Base-by-base conservation (phyloP, 768 basidiomycete species). In the Pleurotus tuoliensis region DNA sequence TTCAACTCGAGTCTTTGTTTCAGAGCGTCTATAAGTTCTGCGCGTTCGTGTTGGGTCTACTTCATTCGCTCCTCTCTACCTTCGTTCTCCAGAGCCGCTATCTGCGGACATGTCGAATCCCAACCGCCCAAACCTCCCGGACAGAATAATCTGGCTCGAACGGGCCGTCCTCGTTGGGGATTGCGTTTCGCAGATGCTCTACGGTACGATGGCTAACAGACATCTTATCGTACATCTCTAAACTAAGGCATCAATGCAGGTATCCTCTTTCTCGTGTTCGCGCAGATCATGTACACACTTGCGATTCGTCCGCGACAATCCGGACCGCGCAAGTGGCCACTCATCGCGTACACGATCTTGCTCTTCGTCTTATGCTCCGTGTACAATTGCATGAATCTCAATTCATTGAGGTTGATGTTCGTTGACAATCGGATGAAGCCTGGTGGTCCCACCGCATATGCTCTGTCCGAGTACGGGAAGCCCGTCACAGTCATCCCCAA, bases 371-470 rank as follows among this genome's bases (percentile, higher is more conserved):
- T 70, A 8, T 66, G 51, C 40, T 67, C 67, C 5, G 3, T 71
- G 30, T 71, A 64, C 43, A 61, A 62, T n/a, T 59, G 63, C 25
- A 61, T 64, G 22, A 71, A 67, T 52, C 66, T 68, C 38, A 65
- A 63, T 44, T 62, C 62, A 6, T 61, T 71, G 6, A 60, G 66
- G 47, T 48, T 72, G 5, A 62, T 61, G 56, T 71, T 64, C 49
- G 60, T 71, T 41, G 58, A 71, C 8, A 67, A 72, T 46, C 60
- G 70, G 49, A 30, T 59, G 20, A 71, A 63, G 34, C 60, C 60
- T 1, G 65, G 58, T 27, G 69, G 69, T 9, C 66, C 69, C 13
- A 66, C 51, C 25, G 43, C 58, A 16, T 72, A 66, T 40, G 63
- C 51, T 18, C 41, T 61, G 37, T 51, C 58, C 20, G 55, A 53